These are phyloP conservation scores for Spathaspora sp. DNA, from an alignment of 1,139 yeast species.

Conservation along the genomic window DNA sequence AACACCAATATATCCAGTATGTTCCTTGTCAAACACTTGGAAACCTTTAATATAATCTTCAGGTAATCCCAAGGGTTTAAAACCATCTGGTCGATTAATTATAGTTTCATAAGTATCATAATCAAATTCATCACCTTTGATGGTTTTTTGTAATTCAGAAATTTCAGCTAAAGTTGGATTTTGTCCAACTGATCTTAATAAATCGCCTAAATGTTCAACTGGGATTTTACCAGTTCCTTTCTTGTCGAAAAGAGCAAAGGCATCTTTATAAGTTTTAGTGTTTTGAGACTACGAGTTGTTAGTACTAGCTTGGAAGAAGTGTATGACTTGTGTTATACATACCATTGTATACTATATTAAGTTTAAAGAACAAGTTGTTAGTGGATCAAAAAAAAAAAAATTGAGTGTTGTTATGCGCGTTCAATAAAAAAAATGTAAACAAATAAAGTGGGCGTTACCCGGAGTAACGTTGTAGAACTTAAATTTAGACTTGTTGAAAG, in stretches of 20 bases:
- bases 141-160: conserved; percentile 61
- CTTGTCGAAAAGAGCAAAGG: conserved; percentile 95
- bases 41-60: conserved; percentile 97
- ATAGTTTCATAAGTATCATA: conserved; percentile 77
- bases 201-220: conserved; percentile 85
- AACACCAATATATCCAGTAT: conserved; percentile 93
- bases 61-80: conserved; percentile 87
- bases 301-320: conserved; percentile 6
- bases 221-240: conserved; percentile 94
- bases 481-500: too few species aligned
- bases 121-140: conserved; percentile 52
- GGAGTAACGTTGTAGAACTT: not conserved
- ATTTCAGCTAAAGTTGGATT: conserved; percentile 95
- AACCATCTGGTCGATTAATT: conserved; percentile 86
- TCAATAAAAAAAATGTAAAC: conserved; percentile 4
- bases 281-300: conserved; percentile 37
- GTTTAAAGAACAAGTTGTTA: too few species aligned
- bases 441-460: conserved; percentile 3
- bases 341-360: not conserved
- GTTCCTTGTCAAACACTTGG: conserved; percentile 96
- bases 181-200: conserved; percentile 95
- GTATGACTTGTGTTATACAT: not conserved
- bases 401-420: conserved; percentile 1
- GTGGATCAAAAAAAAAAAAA: not conserved
- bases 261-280: conserved; percentile 86